A percentile compares a stretch with the other conserved stretches of the same genome.
Evolutionary conservation across 768 basidiomycete species (phyloP).

Genomic region (Dacryopinax spathularia): DNA sequence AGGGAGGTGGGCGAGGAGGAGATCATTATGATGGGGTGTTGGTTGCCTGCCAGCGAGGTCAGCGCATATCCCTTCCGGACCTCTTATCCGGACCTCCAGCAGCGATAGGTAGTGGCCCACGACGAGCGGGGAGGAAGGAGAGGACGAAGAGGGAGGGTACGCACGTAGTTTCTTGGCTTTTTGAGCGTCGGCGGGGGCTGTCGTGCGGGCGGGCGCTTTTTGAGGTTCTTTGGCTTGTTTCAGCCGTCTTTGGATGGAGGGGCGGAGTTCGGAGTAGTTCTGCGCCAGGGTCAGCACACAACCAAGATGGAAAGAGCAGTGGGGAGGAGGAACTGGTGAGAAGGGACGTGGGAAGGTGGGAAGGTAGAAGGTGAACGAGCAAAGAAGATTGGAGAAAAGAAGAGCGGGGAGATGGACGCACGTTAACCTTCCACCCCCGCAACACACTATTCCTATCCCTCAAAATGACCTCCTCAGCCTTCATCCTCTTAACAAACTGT

Average conservation of each 20-base stretch:
- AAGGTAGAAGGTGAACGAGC: neutral
- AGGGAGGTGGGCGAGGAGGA: slow-evolving; percentile 90
- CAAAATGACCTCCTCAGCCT: slow-evolving; percentile 60
- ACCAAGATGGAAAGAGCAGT: slow-evolving; percentile 51
- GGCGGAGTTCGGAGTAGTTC: slow-evolving; percentile 1
- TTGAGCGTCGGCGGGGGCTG: neutral
- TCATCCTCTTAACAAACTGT: slow-evolving; percentile 78
- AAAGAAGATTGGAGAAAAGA: neutral
- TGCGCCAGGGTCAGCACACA: neutral
- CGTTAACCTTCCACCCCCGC: slow-evolving; percentile 70
- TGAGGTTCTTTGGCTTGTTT: neutral
- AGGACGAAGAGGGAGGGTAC: neutral
- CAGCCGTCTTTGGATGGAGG: neutral
- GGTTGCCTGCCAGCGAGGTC: slow-evolving; percentile 53
- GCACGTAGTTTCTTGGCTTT: neutral
- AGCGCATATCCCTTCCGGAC: no score
- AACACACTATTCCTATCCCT: slow-evolving; percentile 71
- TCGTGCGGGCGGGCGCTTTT: neutral
- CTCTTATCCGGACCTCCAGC: no score
- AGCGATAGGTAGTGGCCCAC: neutral
- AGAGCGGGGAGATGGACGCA: slow-evolving; percentile 28
- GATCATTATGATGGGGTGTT: slow-evolving; percentile 92
- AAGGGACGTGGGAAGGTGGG: neutral
- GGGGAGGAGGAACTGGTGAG: slow-evolving; percentile 72
- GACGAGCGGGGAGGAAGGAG: neutral